Percentiles rank a stretch among this genome's conserved stretches.
phyloP scores from a whole-genome alignment of 208 protist species.

The Vickermania ingenoplastis region DNA sequence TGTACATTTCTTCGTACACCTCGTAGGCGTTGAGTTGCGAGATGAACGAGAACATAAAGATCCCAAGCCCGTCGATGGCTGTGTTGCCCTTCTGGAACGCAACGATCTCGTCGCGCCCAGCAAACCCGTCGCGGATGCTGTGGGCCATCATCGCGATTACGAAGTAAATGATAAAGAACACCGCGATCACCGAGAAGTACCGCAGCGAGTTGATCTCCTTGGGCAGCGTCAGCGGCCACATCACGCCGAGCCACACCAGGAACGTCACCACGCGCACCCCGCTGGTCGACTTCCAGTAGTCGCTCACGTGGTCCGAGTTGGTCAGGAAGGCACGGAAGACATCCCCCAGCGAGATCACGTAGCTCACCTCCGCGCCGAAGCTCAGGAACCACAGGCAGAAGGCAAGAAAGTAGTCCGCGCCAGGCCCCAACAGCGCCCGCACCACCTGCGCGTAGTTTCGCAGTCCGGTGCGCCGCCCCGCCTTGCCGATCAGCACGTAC shows the following conservation, averaged over 20 bases:
- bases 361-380: conserved; percentile 50
- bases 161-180: conserved; percentile 20
- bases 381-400: conserved; percentile 41
- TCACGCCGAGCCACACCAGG: conserved; percentile 51
- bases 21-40: conserved; percentile 30
- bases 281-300: conserved; percentile 16
- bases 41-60: conserved; percentile 32
- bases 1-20: conserved; percentile 30
- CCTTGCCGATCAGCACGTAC: conserved; percentile 26
- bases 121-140: conserved; percentile 6
- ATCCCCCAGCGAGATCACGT: conserved; percentile 40
- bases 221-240: conserved; percentile 66
- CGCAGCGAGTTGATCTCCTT: conserved; percentile 84
- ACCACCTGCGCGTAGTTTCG: conserved; percentile 51
- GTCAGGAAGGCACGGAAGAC: conserved; percentile 26
- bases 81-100: conserved; percentile 8
- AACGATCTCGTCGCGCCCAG: conserved; percentile 8
- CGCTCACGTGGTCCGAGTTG: conserved; percentile 14
- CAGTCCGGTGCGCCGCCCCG: conserved; percentile 23
- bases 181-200: conserved; percentile 23
- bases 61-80: conserved; percentile 11
- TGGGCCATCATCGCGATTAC: conserved; percentile 20
- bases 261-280: conserved; percentile 39
- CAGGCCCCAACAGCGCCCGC: conserved; percentile 25
- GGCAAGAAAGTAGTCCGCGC: conserved; percentile 44